Conservation (phyloP, 768 basidiomycete genomes). For the Chalciporus chontae region DNA sequence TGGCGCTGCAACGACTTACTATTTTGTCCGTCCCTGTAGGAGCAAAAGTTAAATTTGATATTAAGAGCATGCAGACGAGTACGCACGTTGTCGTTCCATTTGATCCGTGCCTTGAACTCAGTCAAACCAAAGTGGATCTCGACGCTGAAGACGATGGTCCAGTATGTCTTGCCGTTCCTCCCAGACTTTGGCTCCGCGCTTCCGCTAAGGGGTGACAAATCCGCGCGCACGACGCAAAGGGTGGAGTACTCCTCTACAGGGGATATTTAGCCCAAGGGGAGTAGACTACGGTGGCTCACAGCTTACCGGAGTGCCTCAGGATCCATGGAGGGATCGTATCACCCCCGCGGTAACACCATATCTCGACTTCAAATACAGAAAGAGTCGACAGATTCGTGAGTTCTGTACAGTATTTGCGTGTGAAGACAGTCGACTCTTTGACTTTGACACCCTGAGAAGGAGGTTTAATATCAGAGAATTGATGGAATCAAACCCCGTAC, state of each 20-base stretch:
- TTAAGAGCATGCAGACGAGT: not conserved
- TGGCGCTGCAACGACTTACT: constrained; percentile 43
- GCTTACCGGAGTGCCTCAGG: constrained; percentile 44
- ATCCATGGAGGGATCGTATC: constrained; percentile 74
- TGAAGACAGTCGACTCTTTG: constrained; percentile 79
- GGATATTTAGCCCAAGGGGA: not conserved
- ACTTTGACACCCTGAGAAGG: constrained; percentile 59
- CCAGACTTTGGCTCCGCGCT: constrained; percentile 69
- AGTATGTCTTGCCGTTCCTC: constrained; percentile 65
- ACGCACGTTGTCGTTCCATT: constrained; percentile 76
- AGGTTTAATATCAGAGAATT: constrained; percentile 7
- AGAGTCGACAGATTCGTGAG: constrained; percentile 71
- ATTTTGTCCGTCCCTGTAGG: constrained; percentile 61
- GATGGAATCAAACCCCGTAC: constrained; percentile 37
- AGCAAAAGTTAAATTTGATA: constrained; percentile 4
- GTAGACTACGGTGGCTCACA: not conserved
- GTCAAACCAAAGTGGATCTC: constrained; percentile 83
- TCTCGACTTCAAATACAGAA: constrained; percentile 78
- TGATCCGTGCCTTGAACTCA: constrained; percentile 78
- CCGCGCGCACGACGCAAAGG: constrained; percentile 73
- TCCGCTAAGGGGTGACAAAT: constrained; percentile 66
- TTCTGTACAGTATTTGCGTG: constrained; percentile 79
- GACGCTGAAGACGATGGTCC: constrained; percentile 82
- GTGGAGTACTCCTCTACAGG: constrained; percentile 66
- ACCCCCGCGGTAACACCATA: constrained; percentile 83